Conservation (phyloP, 129 eudicot species). For the Silybum marianum region DNA sequence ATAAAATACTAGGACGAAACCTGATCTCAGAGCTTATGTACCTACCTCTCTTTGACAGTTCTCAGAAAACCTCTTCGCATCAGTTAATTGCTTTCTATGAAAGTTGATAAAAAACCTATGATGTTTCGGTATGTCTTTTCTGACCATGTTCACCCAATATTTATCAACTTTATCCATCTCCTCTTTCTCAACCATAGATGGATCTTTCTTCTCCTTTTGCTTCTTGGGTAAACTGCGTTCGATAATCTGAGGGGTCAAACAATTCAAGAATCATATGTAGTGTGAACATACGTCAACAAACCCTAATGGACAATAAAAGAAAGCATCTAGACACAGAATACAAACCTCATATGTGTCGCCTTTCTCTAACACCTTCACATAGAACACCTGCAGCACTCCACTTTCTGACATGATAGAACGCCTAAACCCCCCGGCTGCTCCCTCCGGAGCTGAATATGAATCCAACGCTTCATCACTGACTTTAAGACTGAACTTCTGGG, state of each 20-base stretch:
- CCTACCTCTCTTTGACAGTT: slow-evolving; percentile 92
- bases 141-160: slow-evolving; percentile 82
- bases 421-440: slow-evolving; percentile 85
- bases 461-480: slow-evolving; percentile 68
- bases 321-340: slow-evolving; percentile 10
- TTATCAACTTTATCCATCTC: slow-evolving; percentile 79
- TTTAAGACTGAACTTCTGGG: slow-evolving; percentile 69
- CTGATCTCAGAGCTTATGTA: not conserved
- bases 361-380: slow-evolving; percentile 95
- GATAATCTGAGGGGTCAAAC: slow-evolving; percentile 62
- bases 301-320: slow-evolving; percentile 2
- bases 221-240: slow-evolving; percentile 88
- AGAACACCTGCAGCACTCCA: slow-evolving; percentile 78
- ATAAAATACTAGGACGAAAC: slow-evolving; percentile 1
- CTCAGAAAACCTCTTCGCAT: slow-evolving; percentile 94
- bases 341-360: slow-evolving; percentile 97
- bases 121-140: slow-evolving; percentile 90
- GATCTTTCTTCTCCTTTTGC: slow-evolving; percentile 67
- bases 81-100: slow-evolving; percentile 77
- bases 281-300: slow-evolving; percentile 11
- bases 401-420: slow-evolving; percentile 88
- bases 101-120: slow-evolving; percentile 64
- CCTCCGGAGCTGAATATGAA: slow-evolving; percentile 80
- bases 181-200: slow-evolving; percentile 78
- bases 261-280: slow-evolving; percentile 17